Evolutionary conservation across 2,329 filamentous ascomycete species (phyloP).

Genomic region (Xylariales sp.): DNA sequence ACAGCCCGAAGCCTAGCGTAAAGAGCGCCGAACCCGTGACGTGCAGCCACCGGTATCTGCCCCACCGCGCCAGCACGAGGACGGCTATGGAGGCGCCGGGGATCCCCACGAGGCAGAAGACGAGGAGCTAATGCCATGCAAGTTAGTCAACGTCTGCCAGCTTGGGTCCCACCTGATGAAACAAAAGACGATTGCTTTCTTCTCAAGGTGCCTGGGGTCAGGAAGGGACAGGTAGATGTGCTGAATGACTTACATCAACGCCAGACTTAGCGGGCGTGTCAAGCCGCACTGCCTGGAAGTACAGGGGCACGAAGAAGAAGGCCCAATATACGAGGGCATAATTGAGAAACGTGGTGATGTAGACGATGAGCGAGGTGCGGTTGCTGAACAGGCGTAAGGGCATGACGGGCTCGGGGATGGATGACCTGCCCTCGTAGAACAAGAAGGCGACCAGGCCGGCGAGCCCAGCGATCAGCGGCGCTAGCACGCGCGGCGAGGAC

Average conservation of each 20-base stretch:
- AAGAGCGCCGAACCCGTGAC: slow-evolving; percentile 30
- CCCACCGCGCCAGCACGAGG: slow-evolving; percentile 24
- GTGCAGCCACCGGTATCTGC: slow-evolving; percentile 29
- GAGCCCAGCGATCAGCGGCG: background rate
- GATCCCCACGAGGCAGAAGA: background rate
- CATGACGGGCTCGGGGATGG: background rate
- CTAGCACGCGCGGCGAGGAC: background rate
- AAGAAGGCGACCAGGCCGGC: background rate
- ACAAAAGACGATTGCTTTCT: too few species aligned
- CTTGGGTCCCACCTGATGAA: too few species aligned
- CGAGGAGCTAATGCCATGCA: too few species aligned
- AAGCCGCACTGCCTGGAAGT: background rate
- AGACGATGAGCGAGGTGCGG: background rate
- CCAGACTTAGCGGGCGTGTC: slow-evolving; percentile 3
- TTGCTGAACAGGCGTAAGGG: background rate
- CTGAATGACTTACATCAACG: too few species aligned
- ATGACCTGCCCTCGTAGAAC: background rate
- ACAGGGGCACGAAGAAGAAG: slow-evolving; percentile 5
- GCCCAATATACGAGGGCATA: slow-evolving; percentile 12
- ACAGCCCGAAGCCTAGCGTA: slow-evolving; percentile 35
- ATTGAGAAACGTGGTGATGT: slow-evolving; percentile 2
- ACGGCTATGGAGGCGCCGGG: slow-evolving; percentile 18
- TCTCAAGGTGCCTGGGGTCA: too few species aligned
- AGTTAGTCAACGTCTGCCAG: too few species aligned
- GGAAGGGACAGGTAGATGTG: too few species aligned